A percentile compares a stretch with the other conserved stretches of the same genome.
These are phyloP conservation scores for Cladophialophora bantiana DNA, from an alignment of 2,329 filamentous ascomycete species.

Conservation along the genomic window DNA sequence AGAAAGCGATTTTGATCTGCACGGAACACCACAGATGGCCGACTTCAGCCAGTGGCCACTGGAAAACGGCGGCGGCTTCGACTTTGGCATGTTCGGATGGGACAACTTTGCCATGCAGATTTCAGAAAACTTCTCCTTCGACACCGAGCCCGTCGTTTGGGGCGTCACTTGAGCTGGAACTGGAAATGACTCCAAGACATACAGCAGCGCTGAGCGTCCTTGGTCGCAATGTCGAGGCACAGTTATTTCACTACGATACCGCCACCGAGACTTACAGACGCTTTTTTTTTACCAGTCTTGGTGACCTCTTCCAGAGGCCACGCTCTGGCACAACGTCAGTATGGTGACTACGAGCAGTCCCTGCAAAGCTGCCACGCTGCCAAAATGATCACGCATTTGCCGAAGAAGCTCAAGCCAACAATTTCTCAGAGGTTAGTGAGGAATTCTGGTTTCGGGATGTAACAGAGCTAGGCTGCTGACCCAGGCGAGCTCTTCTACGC, in stretches of 20 bases:
- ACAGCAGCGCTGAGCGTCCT: neutral
- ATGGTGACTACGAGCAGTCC: too few species aligned
- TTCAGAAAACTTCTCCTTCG: constrained; percentile 33
- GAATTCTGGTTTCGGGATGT: too few species aligned
- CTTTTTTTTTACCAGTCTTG: too few species aligned
- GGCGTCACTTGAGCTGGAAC: constrained; percentile 10
- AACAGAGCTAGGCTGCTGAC: too few species aligned
- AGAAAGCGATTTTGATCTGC: constrained; percentile 5
- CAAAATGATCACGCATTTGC: too few species aligned
- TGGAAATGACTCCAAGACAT: neutral
- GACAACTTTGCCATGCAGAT: constrained; percentile 37
- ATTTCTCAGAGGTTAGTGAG: too few species aligned
- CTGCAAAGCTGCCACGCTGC: too few species aligned
- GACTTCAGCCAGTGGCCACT: constrained; percentile 16
- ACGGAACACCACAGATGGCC: constrained; percentile 9
- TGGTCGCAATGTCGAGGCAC: neutral
- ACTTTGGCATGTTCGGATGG: constrained; percentile 35
- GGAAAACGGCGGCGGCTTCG: constrained; percentile 31
- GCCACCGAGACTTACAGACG: too few species aligned
- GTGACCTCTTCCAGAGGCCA: too few species aligned
- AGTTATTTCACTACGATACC: neutral
- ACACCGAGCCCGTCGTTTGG: constrained; percentile 14
- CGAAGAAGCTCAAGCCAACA: too few species aligned
- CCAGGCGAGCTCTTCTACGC: too few species aligned
- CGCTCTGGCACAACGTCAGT: too few species aligned